Evolutionary conservation across 495 filamentous ascomycete genomes (phyloP), one percentile per base, ranked within the genome.

Genomic region (Aspergillus bridgeri): DNA sequence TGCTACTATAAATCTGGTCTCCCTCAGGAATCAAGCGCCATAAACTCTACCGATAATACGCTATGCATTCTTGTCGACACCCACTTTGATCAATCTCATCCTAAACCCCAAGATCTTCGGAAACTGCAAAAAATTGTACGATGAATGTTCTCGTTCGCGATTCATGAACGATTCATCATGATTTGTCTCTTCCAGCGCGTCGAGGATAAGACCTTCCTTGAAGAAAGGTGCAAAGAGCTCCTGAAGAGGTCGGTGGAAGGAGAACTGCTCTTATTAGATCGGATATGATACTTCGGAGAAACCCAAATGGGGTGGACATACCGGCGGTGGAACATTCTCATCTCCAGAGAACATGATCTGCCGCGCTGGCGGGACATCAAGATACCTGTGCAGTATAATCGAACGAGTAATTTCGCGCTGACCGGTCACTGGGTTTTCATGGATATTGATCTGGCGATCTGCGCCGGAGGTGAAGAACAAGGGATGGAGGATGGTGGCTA

Each of bases 401-500:
- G 57, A 47, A 6, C 51, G 57, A 24, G 54, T 51, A 18, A 59
- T n/a, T 1, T 18, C 42, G n/a, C 49, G 54, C n/a, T 53, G 42
- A 2, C 59, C 59, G 7, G 59, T 61, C 19, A 4, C 7, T 9
- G 59, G 54, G 20, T 57, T 45, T n/a, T 57, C 59, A 33, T 52
- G 59, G 13, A 61, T 42, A 0, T 21, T 27, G 18, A 54, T 53
- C 42, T 61, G 59, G 13, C 59, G 59, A 17, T 46, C 49, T 15
- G 54, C 59, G 2, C 59, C 59, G 8, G 54, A 53, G 8, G 59
- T 61, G 33, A 61, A 61, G 25, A 61, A 61, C 13, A 61, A 33
- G 5, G 59, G 59, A 43, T 61, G 59, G 15, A 61, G 59, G 18
- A 61, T 19, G 5, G 59, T 61, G 8, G 59, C 59, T 5, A 57